Evolutionary conservation across 2,329 filamentous ascomycete genomes (phyloP).

Genomic region (Aspergillus terreus): DNA sequence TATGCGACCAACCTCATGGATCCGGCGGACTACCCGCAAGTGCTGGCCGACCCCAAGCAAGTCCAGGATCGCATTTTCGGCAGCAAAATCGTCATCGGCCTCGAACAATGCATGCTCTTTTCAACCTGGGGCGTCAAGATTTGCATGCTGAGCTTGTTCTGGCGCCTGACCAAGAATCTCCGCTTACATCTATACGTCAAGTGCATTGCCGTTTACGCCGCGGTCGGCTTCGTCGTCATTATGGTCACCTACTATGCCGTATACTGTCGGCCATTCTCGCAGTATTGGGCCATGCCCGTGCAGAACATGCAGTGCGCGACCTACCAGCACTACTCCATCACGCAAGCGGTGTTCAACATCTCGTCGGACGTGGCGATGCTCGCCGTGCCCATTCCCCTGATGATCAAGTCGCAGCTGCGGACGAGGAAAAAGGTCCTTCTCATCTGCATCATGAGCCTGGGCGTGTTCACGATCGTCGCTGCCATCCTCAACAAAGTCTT

Average conservation of each 20-base stretch:
- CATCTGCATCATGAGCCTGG: slow-evolving; percentile 34
- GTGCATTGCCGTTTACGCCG: slow-evolving; percentile 41
- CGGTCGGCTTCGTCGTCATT: slow-evolving; percentile 44
- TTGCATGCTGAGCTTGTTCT: slow-evolving; percentile 50
- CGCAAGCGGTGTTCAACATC: slow-evolving; percentile 45
- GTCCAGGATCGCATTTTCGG: slow-evolving; percentile 43
- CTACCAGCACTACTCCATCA: slow-evolving; percentile 40
- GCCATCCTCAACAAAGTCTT: slow-evolving; percentile 50
- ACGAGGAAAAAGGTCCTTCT: slow-evolving; percentile 32
- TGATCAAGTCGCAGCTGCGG: slow-evolving; percentile 34
- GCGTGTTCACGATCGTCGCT: slow-evolving; percentile 41
- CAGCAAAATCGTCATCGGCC: slow-evolving; percentile 47
- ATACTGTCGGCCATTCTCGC: slow-evolving; percentile 48
- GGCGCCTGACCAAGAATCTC: slow-evolving; percentile 41
- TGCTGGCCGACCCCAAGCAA: slow-evolving; percentile 35
- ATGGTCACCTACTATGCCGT: slow-evolving; percentile 48
- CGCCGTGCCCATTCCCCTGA: slow-evolving; percentile 35
- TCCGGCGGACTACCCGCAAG: slow-evolving; percentile 26
- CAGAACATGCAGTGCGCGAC: slow-evolving; percentile 37
- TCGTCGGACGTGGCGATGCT: slow-evolving; percentile 40
- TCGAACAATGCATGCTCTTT: slow-evolving; percentile 48
- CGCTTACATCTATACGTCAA: slow-evolving; percentile 37
- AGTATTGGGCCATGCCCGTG: slow-evolving; percentile 50
- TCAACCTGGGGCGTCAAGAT: slow-evolving; percentile 51
- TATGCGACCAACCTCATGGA: slow-evolving; percentile 40